Evolutionary conservation across 495 filamentous ascomycete species (phyloP).

Genomic region (Pseudomonodictys pantanalensis): DNA sequence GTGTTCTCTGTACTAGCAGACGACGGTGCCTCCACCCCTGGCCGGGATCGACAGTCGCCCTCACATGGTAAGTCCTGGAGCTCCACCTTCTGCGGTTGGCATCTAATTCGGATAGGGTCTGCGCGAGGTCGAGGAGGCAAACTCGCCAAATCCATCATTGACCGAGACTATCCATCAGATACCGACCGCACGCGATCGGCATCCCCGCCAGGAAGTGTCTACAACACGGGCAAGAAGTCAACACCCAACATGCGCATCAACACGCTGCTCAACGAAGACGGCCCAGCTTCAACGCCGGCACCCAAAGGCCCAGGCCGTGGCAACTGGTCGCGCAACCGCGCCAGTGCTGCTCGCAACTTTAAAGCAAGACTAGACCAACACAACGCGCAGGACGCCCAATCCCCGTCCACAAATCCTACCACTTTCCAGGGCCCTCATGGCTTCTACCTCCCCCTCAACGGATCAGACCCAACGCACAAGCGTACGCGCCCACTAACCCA

Average conservation of each 20-base stretch:
- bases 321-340: conserved; percentile 42
- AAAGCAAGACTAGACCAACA: conserved; percentile 25
- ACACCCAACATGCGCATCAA: conserved; percentile 45
- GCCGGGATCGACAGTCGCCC: conserved; percentile 31
- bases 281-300: conserved; percentile 27
- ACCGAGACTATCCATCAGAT: conserved; percentile 32
- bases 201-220: conserved; percentile 24
- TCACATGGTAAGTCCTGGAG: conserved; percentile 28
- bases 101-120: too few relatives aligned
- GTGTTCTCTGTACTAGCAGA: conserved; percentile 33
- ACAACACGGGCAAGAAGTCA: conserved; percentile 24
- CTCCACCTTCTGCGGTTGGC: too few relatives aligned
- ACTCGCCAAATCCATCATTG: conserved; percentile 19
- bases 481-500: conserved; percentile 83
- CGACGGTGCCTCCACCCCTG: conserved; percentile 32
- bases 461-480: conserved; percentile 42
- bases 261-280: conserved; percentile 44
- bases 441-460: conserved; percentile 37
- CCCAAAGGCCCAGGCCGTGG: conserved; percentile 43
- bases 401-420: conserved; percentile 13
- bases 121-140: conserved; percentile 24
- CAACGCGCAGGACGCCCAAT: conserved; percentile 16
- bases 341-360: conserved; percentile 14
- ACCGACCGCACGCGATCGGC: conserved; percentile 37
- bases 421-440: conserved; percentile 30